phyloP scores from a whole-genome alignment of 345 rosid species.

The Mangifera indica region DNA sequence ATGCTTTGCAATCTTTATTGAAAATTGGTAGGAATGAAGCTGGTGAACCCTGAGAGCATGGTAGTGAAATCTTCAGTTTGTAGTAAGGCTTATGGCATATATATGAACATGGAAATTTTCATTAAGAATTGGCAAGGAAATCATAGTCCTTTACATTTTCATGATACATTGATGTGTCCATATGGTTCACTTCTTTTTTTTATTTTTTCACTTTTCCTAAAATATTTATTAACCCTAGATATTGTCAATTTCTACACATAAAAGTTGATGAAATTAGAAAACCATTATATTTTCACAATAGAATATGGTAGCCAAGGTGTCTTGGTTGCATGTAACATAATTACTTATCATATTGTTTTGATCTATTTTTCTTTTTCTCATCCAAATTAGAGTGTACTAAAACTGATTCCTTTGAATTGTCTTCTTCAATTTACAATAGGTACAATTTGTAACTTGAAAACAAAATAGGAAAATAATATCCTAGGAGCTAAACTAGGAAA shows the following conservation, averaged over 20 bases:
- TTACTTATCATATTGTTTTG: too few species aligned
- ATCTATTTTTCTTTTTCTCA: too few species aligned
- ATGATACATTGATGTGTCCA: not conserved
- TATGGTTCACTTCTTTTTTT: not conserved
- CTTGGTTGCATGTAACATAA: not conserved
- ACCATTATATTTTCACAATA: not conserved
- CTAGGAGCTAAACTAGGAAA: too few species aligned
- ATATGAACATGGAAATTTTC: not conserved
- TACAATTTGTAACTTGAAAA: too few species aligned
- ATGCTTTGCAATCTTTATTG: constrained; percentile 8
- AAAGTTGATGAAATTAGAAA: not conserved
- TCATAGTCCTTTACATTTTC: not conserved
- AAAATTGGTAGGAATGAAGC: not conserved
- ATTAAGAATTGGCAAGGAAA: constrained; percentile 3
- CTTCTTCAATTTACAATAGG: too few species aligned
- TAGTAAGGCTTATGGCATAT: not conserved
- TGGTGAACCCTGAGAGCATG: not conserved
- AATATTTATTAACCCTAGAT: not conserved
- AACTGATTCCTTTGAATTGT: too few species aligned
- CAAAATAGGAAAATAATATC: too few species aligned
- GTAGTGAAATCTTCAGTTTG: not conserved
- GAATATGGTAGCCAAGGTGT: not conserved
- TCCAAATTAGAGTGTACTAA: too few species aligned
- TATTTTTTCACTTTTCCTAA: not conserved
- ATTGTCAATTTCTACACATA: not conserved